Evolutionary conservation across 2,329 filamentous ascomycete species (phyloP).

Genomic region (Pyricularia sp.): DNA sequence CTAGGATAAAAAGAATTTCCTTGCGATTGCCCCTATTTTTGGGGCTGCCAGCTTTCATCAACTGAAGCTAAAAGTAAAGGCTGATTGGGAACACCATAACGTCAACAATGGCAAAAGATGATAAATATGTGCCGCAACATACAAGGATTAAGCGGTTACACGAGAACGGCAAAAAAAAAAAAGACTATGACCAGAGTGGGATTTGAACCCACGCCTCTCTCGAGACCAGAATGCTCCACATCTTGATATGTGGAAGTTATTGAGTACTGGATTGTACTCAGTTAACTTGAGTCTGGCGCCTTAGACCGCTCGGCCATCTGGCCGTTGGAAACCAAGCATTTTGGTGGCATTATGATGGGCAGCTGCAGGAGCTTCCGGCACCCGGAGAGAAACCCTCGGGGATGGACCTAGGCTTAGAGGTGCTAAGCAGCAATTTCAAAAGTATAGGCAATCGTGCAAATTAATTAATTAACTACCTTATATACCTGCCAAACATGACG

Average conservation of each 20-base stretch:
- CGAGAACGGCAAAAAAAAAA: slow-evolving; percentile 2
- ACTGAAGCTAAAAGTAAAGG: no score
- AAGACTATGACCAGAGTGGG: background rate
- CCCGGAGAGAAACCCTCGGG: no score
- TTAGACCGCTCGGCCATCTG: slow-evolving; percentile 1
- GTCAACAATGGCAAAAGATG: no score
- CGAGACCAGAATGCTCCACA: background rate
- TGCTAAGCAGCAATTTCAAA: no score
- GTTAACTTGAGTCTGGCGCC: background rate
- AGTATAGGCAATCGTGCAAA: background rate
- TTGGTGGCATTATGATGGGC: background rate
- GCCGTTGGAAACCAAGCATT: background rate
- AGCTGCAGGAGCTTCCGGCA: no score
- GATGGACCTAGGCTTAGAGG: no score
- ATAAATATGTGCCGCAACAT: no score
- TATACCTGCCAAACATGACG: background rate
- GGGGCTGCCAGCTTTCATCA: no score
- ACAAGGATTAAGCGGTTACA: no score
- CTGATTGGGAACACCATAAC: no score
- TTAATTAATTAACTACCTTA: background rate
- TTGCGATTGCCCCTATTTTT: no score
- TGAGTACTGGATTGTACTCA: background rate
- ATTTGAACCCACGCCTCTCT: slow-evolving; percentile 2
- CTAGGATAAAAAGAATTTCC: no score
- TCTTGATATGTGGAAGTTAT: background rate